Percentiles rank a stretch among this genome's conserved stretches.
phyloP scores from a whole-genome alignment of 805 yeast species.

The Zygosaccharomyces lentus region DNA sequence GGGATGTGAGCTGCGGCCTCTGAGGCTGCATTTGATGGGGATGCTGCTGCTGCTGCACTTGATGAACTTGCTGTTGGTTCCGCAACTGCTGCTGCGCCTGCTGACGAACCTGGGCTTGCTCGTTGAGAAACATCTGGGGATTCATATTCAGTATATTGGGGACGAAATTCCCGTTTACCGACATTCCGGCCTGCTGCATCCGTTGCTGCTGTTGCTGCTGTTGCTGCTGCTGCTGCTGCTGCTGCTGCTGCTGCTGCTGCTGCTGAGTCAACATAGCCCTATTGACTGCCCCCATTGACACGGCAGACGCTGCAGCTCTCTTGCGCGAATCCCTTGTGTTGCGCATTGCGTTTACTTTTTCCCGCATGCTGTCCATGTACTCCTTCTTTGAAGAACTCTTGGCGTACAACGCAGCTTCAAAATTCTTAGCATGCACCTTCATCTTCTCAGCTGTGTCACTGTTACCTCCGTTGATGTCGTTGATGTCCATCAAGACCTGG shows the following conservation, averaged over 20 bases:
- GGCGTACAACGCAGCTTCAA: constrained; percentile 60
- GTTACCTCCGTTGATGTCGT: constrained; percentile 35
- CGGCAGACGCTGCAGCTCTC: constrained; percentile 20
- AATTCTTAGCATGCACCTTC: constrained; percentile 60
- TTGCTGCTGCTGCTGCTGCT: constrained; percentile 27
- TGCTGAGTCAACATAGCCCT: constrained; percentile 19
- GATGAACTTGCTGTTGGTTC: constrained; percentile 23
- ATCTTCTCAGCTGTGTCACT: constrained; percentile 40
- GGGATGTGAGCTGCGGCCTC: constrained; percentile 28
- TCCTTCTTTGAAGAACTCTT: constrained; percentile 55
- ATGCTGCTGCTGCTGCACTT: constrained; percentile 25
- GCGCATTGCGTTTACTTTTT: constrained; percentile 41
- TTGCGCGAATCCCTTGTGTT: constrained; percentile 31
- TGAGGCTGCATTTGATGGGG: constrained; percentile 16
- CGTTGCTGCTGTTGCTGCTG: constrained; percentile 30
- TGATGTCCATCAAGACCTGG: constrained; percentile 34
- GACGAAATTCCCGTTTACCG: constrained; percentile 17
- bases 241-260: constrained; percentile 27
- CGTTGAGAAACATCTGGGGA: constrained; percentile 40
- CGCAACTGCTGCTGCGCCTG: constrained; percentile 47
- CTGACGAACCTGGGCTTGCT: constrained; percentile 50
- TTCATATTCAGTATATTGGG: constrained; percentile 29
- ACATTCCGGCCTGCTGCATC: constrained; percentile 27
- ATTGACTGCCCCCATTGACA: constrained; percentile 28
- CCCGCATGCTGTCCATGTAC: constrained; percentile 48